Evolutionary conservation across 495 filamentous ascomycete species (phyloP), one percentile per base, ranked within the genome.

Genomic region (Aspergillus haitiensis): DNA sequence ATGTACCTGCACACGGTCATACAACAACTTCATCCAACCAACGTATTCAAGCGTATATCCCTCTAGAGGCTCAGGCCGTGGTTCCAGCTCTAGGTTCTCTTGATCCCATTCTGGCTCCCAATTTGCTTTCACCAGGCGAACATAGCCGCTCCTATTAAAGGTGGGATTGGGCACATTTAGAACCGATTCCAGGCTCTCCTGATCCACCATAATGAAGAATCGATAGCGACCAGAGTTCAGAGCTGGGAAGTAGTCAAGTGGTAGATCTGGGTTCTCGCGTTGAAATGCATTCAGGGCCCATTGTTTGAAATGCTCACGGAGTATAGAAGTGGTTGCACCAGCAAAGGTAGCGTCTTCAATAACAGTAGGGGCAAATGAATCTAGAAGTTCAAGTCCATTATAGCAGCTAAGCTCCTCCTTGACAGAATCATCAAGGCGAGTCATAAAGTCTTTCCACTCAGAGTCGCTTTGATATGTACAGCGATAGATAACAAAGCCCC

Each of bases 401-500:
- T 61, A 52, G 33, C 52, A 52, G 47, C 66, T 48, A 21, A 74
- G 62, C 10, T 27, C 46, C 8, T 62, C 32, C 21, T 36, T 16
- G 18, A 70, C 65, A 10, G 54, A 46, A 33, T 51, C 35, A 49
- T 54, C 36, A 9, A 67, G 39, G 45, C 56, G 63, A n/a, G 48
- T 49, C 47, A 73, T 60, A 35, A 68, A 71, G 27, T 64, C 59
- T 40, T 64, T 56, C 72, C 67, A 75, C 48, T 68, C 67, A 45
- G 60, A 51, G 52, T 72, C 51, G 32, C 60, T 68, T 36, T 65
- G 33, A 51, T 75, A 75, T 32, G 69, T 73, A 60, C 67, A 70
- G 39, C 71, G 66, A 47, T 70, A 72, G 58, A 72, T 65, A 15
- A 72, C 66, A 49, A 71, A 63, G 32, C 68, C 70, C 69, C 68